Percentiles rank a stretch among this genome's conserved stretches.
These are phyloP conservation scores for Pyronema domesticum DNA, from an alignment of 495 filamentous ascomycete genomes.

Conservation along the genomic window DNA sequence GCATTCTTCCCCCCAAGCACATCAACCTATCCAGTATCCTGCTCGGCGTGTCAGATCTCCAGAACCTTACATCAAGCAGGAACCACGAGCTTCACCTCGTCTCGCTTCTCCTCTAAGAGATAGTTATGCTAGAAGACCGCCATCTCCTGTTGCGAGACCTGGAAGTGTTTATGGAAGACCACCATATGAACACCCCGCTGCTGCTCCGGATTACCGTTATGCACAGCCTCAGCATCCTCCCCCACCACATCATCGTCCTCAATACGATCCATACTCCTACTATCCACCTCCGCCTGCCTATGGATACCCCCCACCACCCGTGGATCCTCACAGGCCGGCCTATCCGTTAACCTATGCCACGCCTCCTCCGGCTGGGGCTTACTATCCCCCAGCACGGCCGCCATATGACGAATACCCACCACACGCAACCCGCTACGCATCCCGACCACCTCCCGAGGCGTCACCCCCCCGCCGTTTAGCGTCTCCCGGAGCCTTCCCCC, in stretches of 20 bases:
- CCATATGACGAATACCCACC: constrained; percentile 22
- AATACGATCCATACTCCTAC: constrained; percentile 14
- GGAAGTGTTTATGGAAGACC: constrained; percentile 9
- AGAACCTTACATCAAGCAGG: constrained; percentile 17
- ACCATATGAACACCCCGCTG: constrained; percentile 9
- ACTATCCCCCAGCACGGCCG: constrained; percentile 11
- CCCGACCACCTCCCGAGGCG: constrained; percentile 5
- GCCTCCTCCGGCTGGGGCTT: constrained; percentile 5
- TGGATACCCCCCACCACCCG: constrained; percentile 8
- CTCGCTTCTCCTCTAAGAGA: neutral
- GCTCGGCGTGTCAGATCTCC: constrained; percentile 11
- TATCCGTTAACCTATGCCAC: constrained; percentile 15
- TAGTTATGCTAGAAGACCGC: neutral
- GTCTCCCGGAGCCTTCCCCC: constrained; percentile 10
- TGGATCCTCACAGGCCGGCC: constrained; percentile 17
- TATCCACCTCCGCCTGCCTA: constrained; percentile 5
- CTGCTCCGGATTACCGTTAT: constrained; percentile 7
- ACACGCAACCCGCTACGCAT: constrained; percentile 12
- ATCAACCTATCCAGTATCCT: constrained; percentile 2
- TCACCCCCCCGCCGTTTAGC: constrained; percentile 15
- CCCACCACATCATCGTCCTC: constrained; percentile 7
- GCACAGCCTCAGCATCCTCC: neutral
- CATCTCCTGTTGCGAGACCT: neutral
- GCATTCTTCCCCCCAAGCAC: constrained; percentile 9
- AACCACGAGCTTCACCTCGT: constrained; percentile 10